Conservation (phyloP, 306 rosid genomes). For the Sechiopsis laciniata region DNA sequence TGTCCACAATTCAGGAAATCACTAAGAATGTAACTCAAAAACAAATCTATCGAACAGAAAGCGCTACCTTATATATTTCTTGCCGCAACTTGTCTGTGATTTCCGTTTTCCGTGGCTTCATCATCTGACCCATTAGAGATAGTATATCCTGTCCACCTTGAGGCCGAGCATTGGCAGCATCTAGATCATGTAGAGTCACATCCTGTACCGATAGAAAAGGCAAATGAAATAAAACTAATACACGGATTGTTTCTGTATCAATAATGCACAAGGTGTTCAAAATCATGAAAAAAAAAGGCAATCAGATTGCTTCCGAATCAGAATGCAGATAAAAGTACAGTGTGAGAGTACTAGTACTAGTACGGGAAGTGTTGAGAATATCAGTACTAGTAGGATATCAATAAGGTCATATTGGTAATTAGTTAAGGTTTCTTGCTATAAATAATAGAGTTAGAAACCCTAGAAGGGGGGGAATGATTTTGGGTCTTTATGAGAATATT, state of each 20-base stretch:
- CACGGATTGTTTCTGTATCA: neutral
- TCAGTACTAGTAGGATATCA: neutral
- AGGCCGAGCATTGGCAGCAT: conserved; percentile 47
- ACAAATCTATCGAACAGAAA: neutral
- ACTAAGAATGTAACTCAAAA: neutral
- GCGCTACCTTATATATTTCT: conserved; percentile 19
- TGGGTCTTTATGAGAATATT: neutral
- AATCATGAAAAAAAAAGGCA: neutral
- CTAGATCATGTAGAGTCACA: conserved; percentile 62
- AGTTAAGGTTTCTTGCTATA: neutral
- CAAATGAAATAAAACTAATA: neutral
- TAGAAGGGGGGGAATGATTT: neutral
- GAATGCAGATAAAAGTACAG: neutral
- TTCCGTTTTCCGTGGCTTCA: conserved; percentile 85
- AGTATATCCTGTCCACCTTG: conserved; percentile 98
- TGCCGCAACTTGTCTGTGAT: conserved; percentile 24
- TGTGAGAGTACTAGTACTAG: neutral
- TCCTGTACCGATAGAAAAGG: conserved; percentile 42
- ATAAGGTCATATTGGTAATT: neutral
- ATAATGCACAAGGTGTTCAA: no score
- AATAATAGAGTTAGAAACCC: neutral
- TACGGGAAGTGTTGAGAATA: neutral
- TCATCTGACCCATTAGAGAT: conserved; percentile 98
- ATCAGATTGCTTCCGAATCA: neutral
- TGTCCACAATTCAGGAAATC: neutral